phyloP scores from a whole-genome alignment of 2,329 filamentous ascomycete genomes.

The Cladophialophora chaetospira region DNA sequence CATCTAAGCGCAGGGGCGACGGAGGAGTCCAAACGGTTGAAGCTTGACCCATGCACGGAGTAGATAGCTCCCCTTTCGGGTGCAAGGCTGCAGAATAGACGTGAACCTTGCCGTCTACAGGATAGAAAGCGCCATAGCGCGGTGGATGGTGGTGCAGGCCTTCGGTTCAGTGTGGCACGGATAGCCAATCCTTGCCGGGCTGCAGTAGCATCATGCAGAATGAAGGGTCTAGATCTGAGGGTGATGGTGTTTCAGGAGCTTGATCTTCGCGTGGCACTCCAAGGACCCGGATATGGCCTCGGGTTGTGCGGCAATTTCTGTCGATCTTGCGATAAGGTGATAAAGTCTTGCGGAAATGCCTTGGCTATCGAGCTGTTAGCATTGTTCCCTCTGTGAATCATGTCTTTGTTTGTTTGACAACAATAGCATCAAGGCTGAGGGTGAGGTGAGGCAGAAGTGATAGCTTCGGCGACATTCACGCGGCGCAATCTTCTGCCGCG shows the following conservation, averaged over 20 bases:
- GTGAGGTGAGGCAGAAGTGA: slow-evolving; percentile 7
- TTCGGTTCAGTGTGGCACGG: not conserved
- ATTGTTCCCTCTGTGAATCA: not conserved
- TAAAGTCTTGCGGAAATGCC: not conserved
- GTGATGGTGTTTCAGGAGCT: slow-evolving; percentile 29
- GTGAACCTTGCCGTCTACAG: slow-evolving; percentile 15
- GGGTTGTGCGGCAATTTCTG: slow-evolving; percentile 23
- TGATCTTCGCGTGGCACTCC: slow-evolving; percentile 9
- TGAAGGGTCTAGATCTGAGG: slow-evolving; percentile 19
- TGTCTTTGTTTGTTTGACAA: not conserved
- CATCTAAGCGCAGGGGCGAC: slow-evolving; percentile 30
- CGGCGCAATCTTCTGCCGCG: not conserved
- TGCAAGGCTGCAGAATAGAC: slow-evolving; percentile 14
- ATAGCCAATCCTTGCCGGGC: slow-evolving; percentile 20
- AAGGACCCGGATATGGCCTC: slow-evolving; percentile 4
- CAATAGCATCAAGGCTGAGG: not conserved
- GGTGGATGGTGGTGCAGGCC: not conserved
- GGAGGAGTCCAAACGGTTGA: not conserved
- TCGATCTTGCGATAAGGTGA: slow-evolving; percentile 6
- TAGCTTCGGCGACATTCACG: not conserved
- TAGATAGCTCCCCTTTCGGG: slow-evolving; percentile 18
- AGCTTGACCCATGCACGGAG: slow-evolving; percentile 27
- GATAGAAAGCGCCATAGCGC: not conserved
- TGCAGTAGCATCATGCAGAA: slow-evolving; percentile 13
- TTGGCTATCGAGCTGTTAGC: not conserved